Evolutionary conservation across 768 basidiomycete genomes (phyloP).

Genomic region (Hirschioporus abietinus): DNA sequence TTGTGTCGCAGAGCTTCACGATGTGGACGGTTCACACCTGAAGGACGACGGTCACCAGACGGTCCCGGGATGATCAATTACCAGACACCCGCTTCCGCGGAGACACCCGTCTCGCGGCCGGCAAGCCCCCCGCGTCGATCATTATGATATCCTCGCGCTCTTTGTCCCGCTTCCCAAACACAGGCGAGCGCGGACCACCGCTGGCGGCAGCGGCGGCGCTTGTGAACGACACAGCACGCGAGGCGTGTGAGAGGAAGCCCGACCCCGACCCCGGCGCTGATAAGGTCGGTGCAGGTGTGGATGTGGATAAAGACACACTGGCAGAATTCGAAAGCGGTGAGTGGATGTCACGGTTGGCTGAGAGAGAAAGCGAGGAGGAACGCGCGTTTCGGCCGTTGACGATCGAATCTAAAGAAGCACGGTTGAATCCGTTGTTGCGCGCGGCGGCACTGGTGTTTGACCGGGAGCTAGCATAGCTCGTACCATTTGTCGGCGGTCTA

Average conservation of each 20-base stretch:
- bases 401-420: not conserved
- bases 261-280: not conserved
- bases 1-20: too few relatives aligned
- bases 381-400: not conserved
- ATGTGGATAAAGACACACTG: not conserved
- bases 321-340: too few relatives aligned
- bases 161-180: not conserved
- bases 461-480: too few relatives aligned
- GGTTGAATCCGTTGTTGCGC: not conserved
- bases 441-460: too few relatives aligned
- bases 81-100: not conserved
- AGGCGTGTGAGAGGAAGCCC: not conserved
- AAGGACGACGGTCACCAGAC: too few relatives aligned
- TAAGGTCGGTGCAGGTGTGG: not conserved
- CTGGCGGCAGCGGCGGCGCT: not conserved
- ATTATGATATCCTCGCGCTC: not conserved
- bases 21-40: too few relatives aligned
- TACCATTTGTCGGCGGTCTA: not conserved
- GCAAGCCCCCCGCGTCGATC: constrained; percentile 1
- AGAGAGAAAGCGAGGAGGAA: not conserved
- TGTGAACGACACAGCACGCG: not conserved
- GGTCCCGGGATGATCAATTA: too few relatives aligned
- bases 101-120: not conserved
- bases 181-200: too few relatives aligned
- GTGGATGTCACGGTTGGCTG: not conserved